These are phyloP conservation scores for Yueomyces sp. DNA, from an alignment of 805 yeast species.

Conservation along the genomic window DNA sequence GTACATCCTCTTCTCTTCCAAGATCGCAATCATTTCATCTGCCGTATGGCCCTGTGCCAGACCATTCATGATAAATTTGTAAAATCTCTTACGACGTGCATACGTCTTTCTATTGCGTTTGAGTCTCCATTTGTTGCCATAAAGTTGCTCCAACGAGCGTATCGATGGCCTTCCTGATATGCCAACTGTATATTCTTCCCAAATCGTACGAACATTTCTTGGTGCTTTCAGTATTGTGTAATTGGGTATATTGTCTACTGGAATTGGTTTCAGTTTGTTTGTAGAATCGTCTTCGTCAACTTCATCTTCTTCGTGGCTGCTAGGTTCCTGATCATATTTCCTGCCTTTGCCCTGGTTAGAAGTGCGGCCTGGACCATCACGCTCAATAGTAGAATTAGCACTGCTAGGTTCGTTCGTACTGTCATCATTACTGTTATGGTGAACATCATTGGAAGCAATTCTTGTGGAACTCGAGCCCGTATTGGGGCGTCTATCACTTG, in stretches of 20 bases:
- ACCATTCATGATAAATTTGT: slow-evolving; percentile 24
- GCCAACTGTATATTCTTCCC: slow-evolving; percentile 30
- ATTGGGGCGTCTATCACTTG: no score
- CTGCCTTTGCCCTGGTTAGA: slow-evolving; percentile 10
- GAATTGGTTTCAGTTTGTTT: slow-evolving; percentile 2
- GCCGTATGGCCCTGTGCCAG: slow-evolving; percentile 23
- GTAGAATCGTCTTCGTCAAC: slow-evolving; percentile 7
- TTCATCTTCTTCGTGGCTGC: slow-evolving; percentile 3
- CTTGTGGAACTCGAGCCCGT: not conserved
- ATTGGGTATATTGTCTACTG: slow-evolving; percentile 1
- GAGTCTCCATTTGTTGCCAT: slow-evolving; percentile 30
- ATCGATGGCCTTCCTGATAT: slow-evolving; percentile 30
- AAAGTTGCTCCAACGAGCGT: slow-evolving; percentile 27
- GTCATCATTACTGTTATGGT: not conserved
- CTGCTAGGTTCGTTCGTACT: not conserved
- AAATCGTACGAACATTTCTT: slow-evolving; percentile 22
- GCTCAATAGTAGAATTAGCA: not conserved
- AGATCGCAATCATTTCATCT: slow-evolving; percentile 19
- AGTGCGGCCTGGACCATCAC: not conserved
- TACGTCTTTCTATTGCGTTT: slow-evolving; percentile 25
- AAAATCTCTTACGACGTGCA: slow-evolving; percentile 24
- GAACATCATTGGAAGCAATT: no score
- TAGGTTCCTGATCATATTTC: slow-evolving; percentile 4
- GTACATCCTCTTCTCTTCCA: slow-evolving; percentile 21
- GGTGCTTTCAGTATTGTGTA: slow-evolving; percentile 23